These are phyloP conservation scores for Tylopilus intermedius DNA, from an alignment of 768 basidiomycete genomes.

Conservation along the genomic window DNA sequence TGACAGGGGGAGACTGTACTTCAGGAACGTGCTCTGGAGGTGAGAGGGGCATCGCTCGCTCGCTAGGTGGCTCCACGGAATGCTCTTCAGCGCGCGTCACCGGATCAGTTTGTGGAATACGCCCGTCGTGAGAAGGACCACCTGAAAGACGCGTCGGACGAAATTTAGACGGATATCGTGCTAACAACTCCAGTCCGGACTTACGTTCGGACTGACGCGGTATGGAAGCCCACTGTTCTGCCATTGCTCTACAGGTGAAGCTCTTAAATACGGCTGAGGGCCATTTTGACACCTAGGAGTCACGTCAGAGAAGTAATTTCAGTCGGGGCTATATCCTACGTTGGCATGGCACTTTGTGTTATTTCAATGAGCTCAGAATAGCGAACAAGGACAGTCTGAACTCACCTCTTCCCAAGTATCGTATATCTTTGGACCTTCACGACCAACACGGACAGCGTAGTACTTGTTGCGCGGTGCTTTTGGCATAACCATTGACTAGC, in stretches of 20 bases:
- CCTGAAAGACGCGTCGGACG: constrained; percentile 8
- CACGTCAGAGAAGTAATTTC: background rate
- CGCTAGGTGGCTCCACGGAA: background rate
- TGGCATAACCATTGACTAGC: constrained; percentile 19
- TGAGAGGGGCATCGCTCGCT: background rate
- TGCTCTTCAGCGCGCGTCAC: background rate
- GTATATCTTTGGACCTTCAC: constrained; percentile 55
- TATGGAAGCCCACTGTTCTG: constrained; percentile 45
- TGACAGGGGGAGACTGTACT: constrained; percentile 19
- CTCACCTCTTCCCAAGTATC: constrained; percentile 56
- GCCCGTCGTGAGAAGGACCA: background rate
- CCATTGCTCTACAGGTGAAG: constrained; percentile 41
- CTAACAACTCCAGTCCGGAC: constrained; percentile 6
- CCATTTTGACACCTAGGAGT: constrained; percentile 46
- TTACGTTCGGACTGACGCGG: constrained; percentile 13
- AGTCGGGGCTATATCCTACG: constrained; percentile 23
- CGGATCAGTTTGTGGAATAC: background rate
- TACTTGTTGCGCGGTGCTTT: constrained; percentile 38
- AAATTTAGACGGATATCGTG: background rate
- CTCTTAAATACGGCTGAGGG: constrained; percentile 50
- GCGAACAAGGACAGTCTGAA: background rate
- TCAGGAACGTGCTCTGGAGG: background rate
- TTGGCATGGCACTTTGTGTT: constrained; percentile 42
- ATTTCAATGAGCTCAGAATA: background rate
- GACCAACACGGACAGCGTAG: constrained; percentile 58